Base-by-base conservation (phyloP, 2,329 filamentous ascomycete genomes). In the Aspergillus udagawae region DNA sequence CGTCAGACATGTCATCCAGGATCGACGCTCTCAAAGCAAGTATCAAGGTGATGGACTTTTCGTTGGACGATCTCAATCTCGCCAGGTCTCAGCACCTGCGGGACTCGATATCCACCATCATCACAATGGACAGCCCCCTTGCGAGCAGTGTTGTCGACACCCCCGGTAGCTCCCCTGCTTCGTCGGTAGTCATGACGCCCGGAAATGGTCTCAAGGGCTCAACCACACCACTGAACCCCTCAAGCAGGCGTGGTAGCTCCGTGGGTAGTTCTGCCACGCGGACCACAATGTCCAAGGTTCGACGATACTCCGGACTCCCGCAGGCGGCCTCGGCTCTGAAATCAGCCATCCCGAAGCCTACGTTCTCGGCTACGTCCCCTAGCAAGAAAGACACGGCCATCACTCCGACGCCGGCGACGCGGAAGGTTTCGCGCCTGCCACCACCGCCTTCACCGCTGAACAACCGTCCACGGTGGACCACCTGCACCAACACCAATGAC, bases 41-140 rank as follows among this genome's bases (percentile, higher is more conserved):
- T 60, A 93, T 94, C 78, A 83, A 80, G 57, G 88, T 92, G 4
- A 86, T 94, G 77, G 91, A 96, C 71, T 70, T 81, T 6, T 77
- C 84, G 17, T 72, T 97, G 32, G 90, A 94, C 56, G 91, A 95
- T 53, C 79, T 92, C 2, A 77, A 77, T 48, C 73, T 80, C 45
- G 74, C 77, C 57, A 83, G 82, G 62, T 86, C 84, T 53, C 89
- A 92, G 68, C 89, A 93, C 65, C 80, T 97, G 51, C 85, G 93
- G 49, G 93, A 97, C 72, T 97, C 93, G 0, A 88, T 97, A 56
- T 97, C 92, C 0, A 97, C 90, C 65, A 91, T 97, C 73, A 80
- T 96, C 3, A 95, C 91, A 1, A 90, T 90, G 63, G 91, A 95
- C 68, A 83, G 85, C 53, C 92, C 90, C 1, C 83, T 87, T 2